phyloP scores from a whole-genome alignment of 2,329 filamentous ascomycete species.

The Bimuria novae-zelandiae region DNA sequence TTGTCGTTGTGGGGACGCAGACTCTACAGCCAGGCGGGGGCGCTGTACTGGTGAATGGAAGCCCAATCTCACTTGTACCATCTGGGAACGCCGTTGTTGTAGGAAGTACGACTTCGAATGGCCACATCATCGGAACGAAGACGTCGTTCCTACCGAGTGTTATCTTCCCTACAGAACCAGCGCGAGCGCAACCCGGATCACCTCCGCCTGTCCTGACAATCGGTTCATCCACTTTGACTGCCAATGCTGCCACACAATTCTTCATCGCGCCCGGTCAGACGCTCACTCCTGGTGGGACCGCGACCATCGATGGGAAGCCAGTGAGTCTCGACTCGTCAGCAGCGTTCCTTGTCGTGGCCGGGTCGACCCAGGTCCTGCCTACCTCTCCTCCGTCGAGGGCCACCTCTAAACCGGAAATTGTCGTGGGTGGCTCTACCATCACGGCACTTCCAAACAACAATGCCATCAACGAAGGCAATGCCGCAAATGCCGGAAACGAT shows the following conservation, averaged over 20 bases:
- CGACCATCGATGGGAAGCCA: slow-evolving; percentile 44
- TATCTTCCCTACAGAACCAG: slow-evolving; percentile 3
- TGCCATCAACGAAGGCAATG: neutral
- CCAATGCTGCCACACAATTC: slow-evolving; percentile 54
- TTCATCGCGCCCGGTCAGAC: slow-evolving; percentile 46
- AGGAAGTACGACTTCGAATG: slow-evolving; percentile 22
- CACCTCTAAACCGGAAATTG: slow-evolving; percentile 25
- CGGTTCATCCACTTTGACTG: slow-evolving; percentile 46
- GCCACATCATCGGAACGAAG: slow-evolving; percentile 30
- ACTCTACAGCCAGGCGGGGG: slow-evolving; percentile 43
- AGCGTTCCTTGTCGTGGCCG: slow-evolving; percentile 47
- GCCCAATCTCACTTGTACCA: slow-evolving; percentile 34
- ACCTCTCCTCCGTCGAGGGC: slow-evolving; percentile 26
- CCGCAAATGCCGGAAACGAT: neutral
- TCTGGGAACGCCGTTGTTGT: slow-evolving; percentile 37
- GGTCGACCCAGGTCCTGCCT: slow-evolving; percentile 41
- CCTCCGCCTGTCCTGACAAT: slow-evolving; percentile 46
- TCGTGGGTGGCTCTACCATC: slow-evolving; percentile 37
- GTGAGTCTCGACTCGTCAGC: slow-evolving; percentile 49
- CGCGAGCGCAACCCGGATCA: slow-evolving; percentile 17
- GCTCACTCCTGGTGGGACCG: slow-evolving; percentile 46
- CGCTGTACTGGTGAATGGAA: slow-evolving; percentile 43
- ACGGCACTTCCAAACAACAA: slow-evolving; percentile 21
- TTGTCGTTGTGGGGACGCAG: slow-evolving; percentile 40
- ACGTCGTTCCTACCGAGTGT: slow-evolving; percentile 32